Conservation (phyloP, 805 yeast species). For the Suhomyces xylopsoci region DNA sequence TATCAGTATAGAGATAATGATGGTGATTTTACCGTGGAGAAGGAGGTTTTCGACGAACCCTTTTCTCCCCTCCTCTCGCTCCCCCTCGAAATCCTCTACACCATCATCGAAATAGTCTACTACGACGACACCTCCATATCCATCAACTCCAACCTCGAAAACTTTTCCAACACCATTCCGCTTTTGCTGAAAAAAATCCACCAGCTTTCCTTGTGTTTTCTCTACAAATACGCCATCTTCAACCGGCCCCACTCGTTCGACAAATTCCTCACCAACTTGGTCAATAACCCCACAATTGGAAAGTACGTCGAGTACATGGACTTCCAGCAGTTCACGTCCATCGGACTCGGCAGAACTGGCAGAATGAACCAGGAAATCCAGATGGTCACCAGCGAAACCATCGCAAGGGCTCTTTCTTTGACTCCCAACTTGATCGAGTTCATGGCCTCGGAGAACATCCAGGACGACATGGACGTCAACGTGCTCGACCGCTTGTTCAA, state of each 20-base stretch:
- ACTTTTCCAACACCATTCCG: conserved; percentile 50
- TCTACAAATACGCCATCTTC: conserved; percentile 67
- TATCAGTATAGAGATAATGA: too few species aligned
- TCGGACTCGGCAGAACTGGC: conserved; percentile 86
- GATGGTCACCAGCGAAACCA: conserved; percentile 77
- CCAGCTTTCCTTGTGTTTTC: conserved; percentile 53
- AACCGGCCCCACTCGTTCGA: conserved; percentile 80
- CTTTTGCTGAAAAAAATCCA: conserved; percentile 58
- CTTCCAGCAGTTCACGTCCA: conserved; percentile 83
- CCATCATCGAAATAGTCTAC: conserved; percentile 54
- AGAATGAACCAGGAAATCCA: conserved; percentile 89
- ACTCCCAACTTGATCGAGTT: conserved; percentile 75
- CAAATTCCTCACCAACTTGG: conserved; percentile 57
- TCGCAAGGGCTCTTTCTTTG: conserved; percentile 55
- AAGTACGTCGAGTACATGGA: conserved; percentile 72
- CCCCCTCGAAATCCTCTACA: conserved; percentile 56
- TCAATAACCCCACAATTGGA: conserved; percentile 45
- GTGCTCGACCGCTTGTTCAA: conserved; percentile 58
- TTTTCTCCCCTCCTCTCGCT: conserved; percentile 25
- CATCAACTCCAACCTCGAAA: conserved; percentile 49
- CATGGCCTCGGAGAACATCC: conserved; percentile 80
- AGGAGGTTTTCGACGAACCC: background rate
- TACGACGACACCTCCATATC: conserved; percentile 52
- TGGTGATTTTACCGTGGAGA: background rate
- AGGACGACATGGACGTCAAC: conserved; percentile 68